Conservation (phyloP, 306 rosid genomes). For the Nissolia schottii region DNA sequence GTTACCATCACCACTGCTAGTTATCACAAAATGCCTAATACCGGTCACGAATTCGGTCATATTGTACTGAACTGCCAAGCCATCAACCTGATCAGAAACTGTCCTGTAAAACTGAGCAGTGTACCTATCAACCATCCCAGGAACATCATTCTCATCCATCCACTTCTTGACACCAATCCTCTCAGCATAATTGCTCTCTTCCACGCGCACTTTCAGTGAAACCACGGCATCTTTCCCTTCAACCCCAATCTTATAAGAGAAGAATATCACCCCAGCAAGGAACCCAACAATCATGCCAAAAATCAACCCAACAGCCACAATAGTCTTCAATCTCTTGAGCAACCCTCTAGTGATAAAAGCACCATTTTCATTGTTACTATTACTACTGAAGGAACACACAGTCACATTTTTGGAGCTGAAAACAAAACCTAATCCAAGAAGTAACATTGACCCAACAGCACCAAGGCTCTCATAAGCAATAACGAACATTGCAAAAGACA, state of each 20-base stretch:
- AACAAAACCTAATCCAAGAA: constrained; percentile 48
- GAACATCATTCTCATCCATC: constrained; percentile 87
- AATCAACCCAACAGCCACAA: constrained; percentile 74
- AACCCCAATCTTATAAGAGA: constrained; percentile 73
- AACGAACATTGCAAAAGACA: constrained; percentile 61
- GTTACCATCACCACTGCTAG: constrained; percentile 35
- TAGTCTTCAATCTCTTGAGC: constrained; percentile 51
- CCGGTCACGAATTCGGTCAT: constrained; percentile 69
- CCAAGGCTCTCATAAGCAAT: constrained; percentile 59
- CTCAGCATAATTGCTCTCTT: constrained; percentile 72
- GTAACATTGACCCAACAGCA: constrained; percentile 40
- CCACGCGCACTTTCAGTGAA: constrained; percentile 58
- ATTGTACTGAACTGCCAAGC: constrained; percentile 73
- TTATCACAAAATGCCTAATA: constrained; percentile 60
- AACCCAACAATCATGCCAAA: constrained; percentile 69
- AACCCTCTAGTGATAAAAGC: constrained; percentile 54
- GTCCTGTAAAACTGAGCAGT: constrained; percentile 57
- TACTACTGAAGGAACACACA: constrained; percentile 44
- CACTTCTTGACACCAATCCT: constrained; percentile 66
- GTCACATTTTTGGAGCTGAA: constrained; percentile 51
- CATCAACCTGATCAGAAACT: constrained; percentile 64
- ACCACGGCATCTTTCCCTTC: constrained; percentile 83
- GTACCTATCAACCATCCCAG: constrained; percentile 69
- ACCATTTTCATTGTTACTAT: constrained; percentile 47
- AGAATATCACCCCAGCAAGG: constrained; percentile 53